These are phyloP conservation scores for Xanthoconium stramineum DNA, from an alignment of 768 basidiomycete genomes.

Conservation along the genomic window DNA sequence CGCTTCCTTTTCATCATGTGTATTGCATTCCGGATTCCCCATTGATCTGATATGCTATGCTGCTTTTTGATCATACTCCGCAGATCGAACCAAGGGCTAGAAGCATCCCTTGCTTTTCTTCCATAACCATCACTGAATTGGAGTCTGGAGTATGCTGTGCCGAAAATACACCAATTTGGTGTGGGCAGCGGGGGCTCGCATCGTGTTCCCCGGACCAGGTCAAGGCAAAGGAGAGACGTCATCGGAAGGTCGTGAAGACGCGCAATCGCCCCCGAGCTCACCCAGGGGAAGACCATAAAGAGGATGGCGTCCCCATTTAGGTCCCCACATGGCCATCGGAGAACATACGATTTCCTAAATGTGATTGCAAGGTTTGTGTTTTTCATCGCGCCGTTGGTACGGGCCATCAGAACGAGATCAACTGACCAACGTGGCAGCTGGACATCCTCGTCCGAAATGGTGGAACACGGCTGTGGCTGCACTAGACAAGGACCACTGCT, in stretches of 20 bases:
- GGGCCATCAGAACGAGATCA: neutral
- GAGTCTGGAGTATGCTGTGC: conserved; percentile 5
- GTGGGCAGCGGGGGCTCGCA: neutral
- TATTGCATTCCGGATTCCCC: conserved; percentile 3
- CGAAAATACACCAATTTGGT: neutral
- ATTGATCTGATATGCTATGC: conserved; percentile 16
- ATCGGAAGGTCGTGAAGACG: neutral
- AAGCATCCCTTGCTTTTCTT: conserved; percentile 12
- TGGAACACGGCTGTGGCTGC: neutral
- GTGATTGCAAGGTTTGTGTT: conserved; percentile 15
- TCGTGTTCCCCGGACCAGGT: too few relatives aligned
- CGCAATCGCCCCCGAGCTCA: neutral
- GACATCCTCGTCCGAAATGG: conserved; percentile 12
- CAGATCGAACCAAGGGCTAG: conserved; percentile 23
- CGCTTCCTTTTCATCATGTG: neutral
- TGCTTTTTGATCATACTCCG: conserved; percentile 19
- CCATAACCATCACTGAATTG: conserved; percentile 29
- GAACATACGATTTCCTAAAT: conserved; percentile 6
- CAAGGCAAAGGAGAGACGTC: neutral
- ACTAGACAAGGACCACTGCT: conserved; percentile 4
- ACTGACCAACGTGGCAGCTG: conserved; percentile 11
- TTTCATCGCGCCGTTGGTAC: neutral
- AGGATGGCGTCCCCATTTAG: neutral
- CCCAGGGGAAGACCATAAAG: conserved; percentile 15
- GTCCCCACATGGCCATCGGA: conserved; percentile 3